Evolutionary conservation across 768 basidiomycete species (phyloP), one percentile per base, ranked within the genome.

Genomic region (Russula sp.): DNA sequence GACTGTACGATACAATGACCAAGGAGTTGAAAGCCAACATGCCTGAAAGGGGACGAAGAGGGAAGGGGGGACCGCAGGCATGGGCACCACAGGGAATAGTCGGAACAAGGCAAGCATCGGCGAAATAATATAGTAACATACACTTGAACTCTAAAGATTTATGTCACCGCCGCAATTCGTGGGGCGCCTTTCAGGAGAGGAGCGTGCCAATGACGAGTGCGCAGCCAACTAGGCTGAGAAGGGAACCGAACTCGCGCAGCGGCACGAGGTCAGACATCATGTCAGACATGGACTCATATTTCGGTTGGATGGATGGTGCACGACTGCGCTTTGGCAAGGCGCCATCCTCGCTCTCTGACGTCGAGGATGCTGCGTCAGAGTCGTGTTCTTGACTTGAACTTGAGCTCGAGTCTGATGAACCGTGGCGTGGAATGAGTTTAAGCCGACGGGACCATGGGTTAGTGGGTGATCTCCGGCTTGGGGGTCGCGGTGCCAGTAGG

Each of bases 141-240:
- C 20, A 52, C n/a, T 7, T 29, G 7, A 4, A n/a, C 22, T 38
- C 34, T 47, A 47, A 13, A 38, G 39, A 16, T 61, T 32, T 63
- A 42, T 5, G 34, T 35, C 10, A 14, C 43, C 41, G 39, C 39
- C 7, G 22, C 9, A n/a, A 34, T 6, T 32, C 50, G 38, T 14
- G 22, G 25, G 22, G 7, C 9, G 18, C 7, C 22, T 20, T 53
- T 63, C 58, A 65, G n/a, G 66, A 66, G 18, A 65, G 59, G 36
- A 67, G 50, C 2, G 66, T 65, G 45, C 66, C 60, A 32, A 67
- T 29, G 42, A 67, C 66, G 22, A 67, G 54, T 18, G 65, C 66
- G 25, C 42, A 59, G 13, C 66, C 66, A 56, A 67, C 36, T 16
- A 67, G 46, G 51, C 60, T 58, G 10, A 67, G 60, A 54, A 67